Percentiles rank a stretch among this genome's conserved stretches.
Conservation (phyloP, 441 rosid genomes). For the Bruguiera hainesii region DNA sequence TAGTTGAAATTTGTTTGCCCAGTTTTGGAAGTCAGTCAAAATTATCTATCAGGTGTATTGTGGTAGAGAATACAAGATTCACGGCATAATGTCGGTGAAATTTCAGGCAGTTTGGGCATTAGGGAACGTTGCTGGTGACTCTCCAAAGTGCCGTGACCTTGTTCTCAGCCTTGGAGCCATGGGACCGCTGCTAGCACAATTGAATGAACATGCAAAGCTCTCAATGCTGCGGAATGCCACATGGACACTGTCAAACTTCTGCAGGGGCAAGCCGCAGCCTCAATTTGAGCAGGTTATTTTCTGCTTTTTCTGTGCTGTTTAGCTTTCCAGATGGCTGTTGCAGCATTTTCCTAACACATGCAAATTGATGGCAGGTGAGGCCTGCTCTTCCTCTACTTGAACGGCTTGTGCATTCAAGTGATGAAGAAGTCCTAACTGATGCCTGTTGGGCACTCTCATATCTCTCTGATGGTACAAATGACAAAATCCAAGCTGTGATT, state of each 20-base stretch:
- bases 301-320: background rate
- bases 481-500: conserved; percentile 64
- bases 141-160: conserved; percentile 69
- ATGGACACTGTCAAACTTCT: conserved; percentile 77
- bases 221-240: conserved; percentile 81
- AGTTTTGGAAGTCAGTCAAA: background rate
- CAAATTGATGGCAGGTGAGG: conserved; percentile 35
- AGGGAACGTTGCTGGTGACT: conserved; percentile 80
- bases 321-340: background rate
- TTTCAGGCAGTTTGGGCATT: conserved; percentile 70
- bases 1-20: background rate
- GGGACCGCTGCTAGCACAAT: conserved; percentile 43
- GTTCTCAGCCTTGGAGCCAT: conserved; percentile 62
- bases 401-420: conserved; percentile 51
- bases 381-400: conserved; percentile 59
- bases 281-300: conserved; percentile 47
- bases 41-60: background rate
- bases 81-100: background rate
- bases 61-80: background rate
- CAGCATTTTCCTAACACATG: background rate
- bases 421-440: conserved; percentile 73
- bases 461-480: conserved; percentile 75
- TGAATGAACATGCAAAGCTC: conserved; percentile 61
- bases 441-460: conserved; percentile 73
- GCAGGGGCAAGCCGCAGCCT: conserved; percentile 74